phyloP scores from a whole-genome alignment of 768 basidiomycete species.

The Tricholoma flavovirens region DNA sequence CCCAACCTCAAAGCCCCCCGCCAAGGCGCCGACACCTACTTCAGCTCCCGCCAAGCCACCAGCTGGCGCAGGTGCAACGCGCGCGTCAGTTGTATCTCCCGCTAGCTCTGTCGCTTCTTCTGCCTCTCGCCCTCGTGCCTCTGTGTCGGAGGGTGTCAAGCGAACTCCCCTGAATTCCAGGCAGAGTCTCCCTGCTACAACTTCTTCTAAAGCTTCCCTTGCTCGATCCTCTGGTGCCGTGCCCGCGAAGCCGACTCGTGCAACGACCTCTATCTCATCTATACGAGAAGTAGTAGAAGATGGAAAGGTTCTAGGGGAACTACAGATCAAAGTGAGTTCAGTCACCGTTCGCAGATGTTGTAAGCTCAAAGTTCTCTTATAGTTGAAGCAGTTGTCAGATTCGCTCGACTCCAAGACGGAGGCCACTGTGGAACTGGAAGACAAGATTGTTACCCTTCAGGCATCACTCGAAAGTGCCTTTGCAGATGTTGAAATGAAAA shows the following conservation, averaged over 20 bases:
- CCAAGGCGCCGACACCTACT: slow-evolving; percentile 34
- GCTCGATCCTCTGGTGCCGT: slow-evolving; percentile 27
- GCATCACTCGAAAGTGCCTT: slow-evolving; percentile 41
- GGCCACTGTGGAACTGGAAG: slow-evolving; percentile 47
- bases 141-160: slow-evolving; percentile 61
- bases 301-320: slow-evolving; percentile 46
- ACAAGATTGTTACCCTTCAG: slow-evolving; percentile 43
- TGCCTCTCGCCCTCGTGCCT: slow-evolving; percentile 53
- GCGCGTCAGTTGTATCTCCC: slow-evolving; percentile 53
- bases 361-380: slow-evolving; percentile 1
- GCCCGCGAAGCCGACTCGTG: slow-evolving; percentile 37
- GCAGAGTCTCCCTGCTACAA: slow-evolving; percentile 33
- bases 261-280: slow-evolving; percentile 63
- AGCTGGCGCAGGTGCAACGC: slow-evolving; percentile 29
- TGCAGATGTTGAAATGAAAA: slow-evolving; percentile 45
- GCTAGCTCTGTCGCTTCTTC: slow-evolving; percentile 44
- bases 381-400: slow-evolving; percentile 61
- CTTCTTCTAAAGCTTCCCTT: slow-evolving; percentile 27
- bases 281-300: slow-evolving; percentile 66
- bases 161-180: slow-evolving; percentile 39
- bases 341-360: background rate
- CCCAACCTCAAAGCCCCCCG: slow-evolving; percentile 27
- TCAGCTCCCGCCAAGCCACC: slow-evolving; percentile 34
- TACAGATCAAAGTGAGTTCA: slow-evolving; percentile 53
- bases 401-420: slow-evolving; percentile 48